Evolutionary conservation across 2,329 filamentous ascomycete genomes (phyloP).

Genomic region (Nectriaceae sp.): DNA sequence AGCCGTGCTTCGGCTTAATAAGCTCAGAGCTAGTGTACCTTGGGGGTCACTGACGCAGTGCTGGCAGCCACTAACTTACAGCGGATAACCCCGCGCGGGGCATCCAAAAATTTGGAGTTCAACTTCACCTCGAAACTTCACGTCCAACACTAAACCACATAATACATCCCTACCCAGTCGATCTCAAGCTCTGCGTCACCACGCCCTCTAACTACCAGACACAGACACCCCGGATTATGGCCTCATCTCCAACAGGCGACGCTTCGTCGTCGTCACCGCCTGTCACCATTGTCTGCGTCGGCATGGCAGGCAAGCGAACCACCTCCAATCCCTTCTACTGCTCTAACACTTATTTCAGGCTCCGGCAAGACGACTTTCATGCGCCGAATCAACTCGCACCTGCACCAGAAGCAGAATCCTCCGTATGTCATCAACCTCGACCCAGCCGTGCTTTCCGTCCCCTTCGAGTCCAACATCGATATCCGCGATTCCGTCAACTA

Average conservation of each 20-base stretch:
- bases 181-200: too few species aligned
- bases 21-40: constrained; percentile 3
- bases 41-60: not conserved
- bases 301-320: constrained; percentile 77
- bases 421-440: constrained; percentile 98
- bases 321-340: constrained; percentile 1
- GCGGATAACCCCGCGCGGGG: constrained; percentile 30
- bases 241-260: constrained; percentile 34
- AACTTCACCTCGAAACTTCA: not conserved
- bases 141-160: not conserved
- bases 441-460: constrained; percentile 88
- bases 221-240: constrained; percentile 26
- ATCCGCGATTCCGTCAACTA: constrained; percentile 99
- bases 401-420: constrained; percentile 76
- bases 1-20: constrained; percentile 1
- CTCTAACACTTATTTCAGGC: constrained; percentile 47
- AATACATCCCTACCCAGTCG: constrained; percentile 14
- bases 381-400: constrained; percentile 93
- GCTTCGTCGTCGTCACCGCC: constrained; percentile 48
- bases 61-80: constrained; percentile 14
- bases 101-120: constrained; percentile 27
- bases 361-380: constrained; percentile 99
- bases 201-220: not conserved
- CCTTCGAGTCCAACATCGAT: constrained; percentile 97
- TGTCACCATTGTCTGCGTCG: constrained; percentile 86